Percentiles rank a stretch among this genome's conserved stretches.
Evolutionary conservation across 345 rosid species (phyloP).

Genomic region (Citropsis articulata): DNA sequence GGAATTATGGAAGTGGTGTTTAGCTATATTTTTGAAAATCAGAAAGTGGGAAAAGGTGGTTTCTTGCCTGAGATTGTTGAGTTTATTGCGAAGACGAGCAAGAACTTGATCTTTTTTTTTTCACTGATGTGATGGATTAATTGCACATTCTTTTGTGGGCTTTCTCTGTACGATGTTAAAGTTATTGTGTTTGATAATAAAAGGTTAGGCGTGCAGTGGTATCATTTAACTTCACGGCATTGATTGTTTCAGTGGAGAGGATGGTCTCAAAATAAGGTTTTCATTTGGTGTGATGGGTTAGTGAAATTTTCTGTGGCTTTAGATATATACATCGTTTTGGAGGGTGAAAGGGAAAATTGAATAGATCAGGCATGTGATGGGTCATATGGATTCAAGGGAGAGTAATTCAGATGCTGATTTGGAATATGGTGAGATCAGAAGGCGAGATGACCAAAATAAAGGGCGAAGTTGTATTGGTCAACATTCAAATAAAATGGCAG

Average conservation of each 20-base stretch:
- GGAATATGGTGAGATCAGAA: constrained; percentile 23
- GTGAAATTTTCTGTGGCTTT: background rate
- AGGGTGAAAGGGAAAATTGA: background rate
- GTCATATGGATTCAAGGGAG: constrained; percentile 1
- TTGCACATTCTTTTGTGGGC: background rate
- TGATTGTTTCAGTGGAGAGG: background rate
- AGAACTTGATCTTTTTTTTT: background rate
- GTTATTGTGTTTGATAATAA: background rate
- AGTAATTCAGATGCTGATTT: constrained; percentile 19
- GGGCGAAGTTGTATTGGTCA: background rate
- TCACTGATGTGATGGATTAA: background rate
- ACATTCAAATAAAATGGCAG: background rate
- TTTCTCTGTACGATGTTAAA: background rate
- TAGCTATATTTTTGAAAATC: background rate
- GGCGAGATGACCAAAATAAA: constrained; percentile 14
- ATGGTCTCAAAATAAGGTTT: background rate
- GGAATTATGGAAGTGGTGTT: background rate
- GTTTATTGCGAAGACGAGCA: background rate
- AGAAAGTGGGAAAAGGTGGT: background rate
- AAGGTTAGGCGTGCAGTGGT: background rate
- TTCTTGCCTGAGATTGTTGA: background rate
- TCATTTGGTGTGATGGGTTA: constrained; percentile 1
- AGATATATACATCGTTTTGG: background rate
- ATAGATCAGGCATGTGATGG: background rate
- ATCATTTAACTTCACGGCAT: background rate